Evolutionary conservation across 805 yeast genomes (phyloP).

Genomic region (Myxozyma vanderwaltii): DNA sequence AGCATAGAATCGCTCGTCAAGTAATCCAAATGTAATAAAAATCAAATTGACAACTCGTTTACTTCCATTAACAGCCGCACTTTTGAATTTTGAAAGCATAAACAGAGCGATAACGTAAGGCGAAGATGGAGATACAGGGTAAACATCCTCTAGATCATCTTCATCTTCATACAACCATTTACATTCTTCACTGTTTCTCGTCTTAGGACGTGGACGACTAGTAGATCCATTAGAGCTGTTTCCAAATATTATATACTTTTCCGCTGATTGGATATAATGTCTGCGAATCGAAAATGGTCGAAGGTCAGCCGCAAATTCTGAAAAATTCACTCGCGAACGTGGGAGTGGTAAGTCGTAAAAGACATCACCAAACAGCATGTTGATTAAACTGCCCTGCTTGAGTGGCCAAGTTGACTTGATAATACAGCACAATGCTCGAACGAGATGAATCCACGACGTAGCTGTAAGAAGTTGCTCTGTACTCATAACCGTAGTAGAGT

Average conservation of each 20-base stretch:
- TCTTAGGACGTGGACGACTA: background rate
- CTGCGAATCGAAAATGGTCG: constrained; percentile 20
- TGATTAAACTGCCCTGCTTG: constrained; percentile 65
- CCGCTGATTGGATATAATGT: constrained; percentile 9
- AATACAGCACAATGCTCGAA: constrained; percentile 95
- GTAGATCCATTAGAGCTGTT: background rate
- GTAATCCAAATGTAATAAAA: constrained; percentile 87
- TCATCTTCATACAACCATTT: constrained; percentile 59
- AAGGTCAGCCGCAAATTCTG: constrained; percentile 7
- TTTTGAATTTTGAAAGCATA: constrained; percentile 22
- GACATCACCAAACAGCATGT: constrained; percentile 78
- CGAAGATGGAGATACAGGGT: constrained; percentile 79
- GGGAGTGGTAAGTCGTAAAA: constrained; percentile 65
- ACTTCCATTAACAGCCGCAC: constrained; percentile 77
- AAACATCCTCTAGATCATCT: constrained; percentile 77
- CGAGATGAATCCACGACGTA: constrained; percentile 96
- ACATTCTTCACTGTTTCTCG: background rate
- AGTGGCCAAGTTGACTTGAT: constrained; percentile 96
- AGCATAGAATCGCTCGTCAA: constrained; percentile 78
- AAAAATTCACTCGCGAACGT: constrained; percentile 37
- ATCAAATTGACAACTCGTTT: constrained; percentile 71
- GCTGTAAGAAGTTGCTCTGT: constrained; percentile 72
- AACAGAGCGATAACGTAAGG: constrained; percentile 59
- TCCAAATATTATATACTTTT: background rate
- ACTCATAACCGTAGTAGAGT: constrained; percentile 56